These are phyloP conservation scores for Mycena galopus DNA, from an alignment of 768 basidiomycete species.

Conservation along the genomic window DNA sequence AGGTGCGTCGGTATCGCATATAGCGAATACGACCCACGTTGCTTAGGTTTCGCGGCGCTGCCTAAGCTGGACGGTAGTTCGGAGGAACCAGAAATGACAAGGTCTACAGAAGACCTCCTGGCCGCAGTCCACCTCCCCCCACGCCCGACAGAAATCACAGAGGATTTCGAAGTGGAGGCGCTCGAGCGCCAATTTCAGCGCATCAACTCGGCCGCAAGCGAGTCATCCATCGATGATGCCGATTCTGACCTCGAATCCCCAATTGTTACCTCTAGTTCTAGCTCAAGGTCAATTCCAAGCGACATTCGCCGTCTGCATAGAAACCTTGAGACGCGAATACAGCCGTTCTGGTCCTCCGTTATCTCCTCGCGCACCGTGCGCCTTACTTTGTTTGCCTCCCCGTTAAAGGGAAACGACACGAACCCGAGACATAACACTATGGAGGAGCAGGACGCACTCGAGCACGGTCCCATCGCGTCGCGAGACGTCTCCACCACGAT, in stretches of 20 bases:
- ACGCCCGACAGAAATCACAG: conserved; percentile 69
- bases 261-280: conserved; percentile 36
- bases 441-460: conserved; percentile 44
- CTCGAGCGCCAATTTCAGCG: conserved; percentile 67
- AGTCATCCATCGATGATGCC: conserved; percentile 29
- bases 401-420: conserved; percentile 41
- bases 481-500: conserved; percentile 67
- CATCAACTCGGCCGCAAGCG: conserved; percentile 40
- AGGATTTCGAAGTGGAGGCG: conserved; percentile 67
- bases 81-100: conserved; percentile 48
- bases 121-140: conserved; percentile 64
- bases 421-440: conserved; percentile 37
- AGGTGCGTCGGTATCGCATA: conserved; percentile 56
- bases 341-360: conserved; percentile 85
- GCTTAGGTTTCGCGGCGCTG: conserved; percentile 77
- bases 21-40: not conserved
- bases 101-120: conserved; percentile 65
- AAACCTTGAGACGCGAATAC: conserved; percentile 83
- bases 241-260: conserved; percentile 30
- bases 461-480: conserved; percentile 61
- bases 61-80: conserved; percentile 65
- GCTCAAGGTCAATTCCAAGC: conserved; percentile 19
- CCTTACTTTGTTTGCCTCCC: conserved; percentile 69
- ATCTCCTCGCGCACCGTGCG: conserved; percentile 73
- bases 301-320: conserved; percentile 69